Evolutionary conservation across 2,329 filamentous ascomycete species (phyloP), one percentile per base, ranked within the genome.

Genomic region (Botrytis sinoallii): DNA sequence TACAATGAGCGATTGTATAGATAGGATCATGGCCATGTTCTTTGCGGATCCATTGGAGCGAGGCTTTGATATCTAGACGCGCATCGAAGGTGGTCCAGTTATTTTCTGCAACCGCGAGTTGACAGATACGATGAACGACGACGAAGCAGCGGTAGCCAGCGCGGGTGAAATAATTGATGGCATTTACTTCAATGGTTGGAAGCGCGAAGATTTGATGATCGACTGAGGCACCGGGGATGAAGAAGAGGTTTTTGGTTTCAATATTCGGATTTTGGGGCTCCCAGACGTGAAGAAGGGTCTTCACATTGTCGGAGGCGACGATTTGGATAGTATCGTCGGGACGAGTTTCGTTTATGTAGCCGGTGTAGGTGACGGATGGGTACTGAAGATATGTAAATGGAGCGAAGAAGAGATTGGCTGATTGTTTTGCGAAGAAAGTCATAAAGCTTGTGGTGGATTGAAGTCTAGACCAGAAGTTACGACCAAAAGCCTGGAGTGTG

Each of bases 201-300:
- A 90, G 83, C 0, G 89, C 85, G 75, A 85, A 91, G 71, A 91
- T 89, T 75, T 89, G 86, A 76, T 91, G 87, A 79, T 91, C 88
- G 1, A 91, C 89, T 1, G 87, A 84, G 0, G 89, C 88, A 32
- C 89, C 90, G 0, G 89, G 88, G 63, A 91, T 84, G 84, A 91
- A 86, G 74, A 91, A 85, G 9, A 91, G 81, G 75, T 87, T 87
- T 78, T 84, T 84, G 14, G 83, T 80, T 29, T 82, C 79, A 35
- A 83, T 78, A 1, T 77, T 79, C 2, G 78, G 75, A 35, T 79
- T 75, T 57, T 82, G 79, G 1, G 88, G 84, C 75, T 89, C 85
- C 87, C 88, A 91, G 77, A 89, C 84, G 77, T 89, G 85, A 78
- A 91, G 80, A 12, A 83, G 83, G 0, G 88, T 86, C 71, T 82